Percentiles rank a stretch among this genome's conserved stretches.
These are phyloP conservation scores for Dictyostelium capitatum DNA, from an alignment of 78 protist genomes.

Conservation along the genomic window DNA sequence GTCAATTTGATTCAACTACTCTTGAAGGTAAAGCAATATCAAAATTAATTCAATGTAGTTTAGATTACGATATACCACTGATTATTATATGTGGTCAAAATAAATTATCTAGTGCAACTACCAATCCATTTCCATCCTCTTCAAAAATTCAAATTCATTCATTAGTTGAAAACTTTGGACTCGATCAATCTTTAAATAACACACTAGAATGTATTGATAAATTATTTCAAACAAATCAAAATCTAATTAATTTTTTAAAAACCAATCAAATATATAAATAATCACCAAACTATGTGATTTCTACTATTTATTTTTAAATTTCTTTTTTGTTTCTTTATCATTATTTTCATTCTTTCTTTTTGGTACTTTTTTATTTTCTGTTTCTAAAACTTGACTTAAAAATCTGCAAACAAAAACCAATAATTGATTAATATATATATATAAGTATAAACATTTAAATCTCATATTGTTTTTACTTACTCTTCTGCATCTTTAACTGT, in stretches of 20 bases:
- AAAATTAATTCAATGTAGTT: neutral
- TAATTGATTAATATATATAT: too few relatives aligned
- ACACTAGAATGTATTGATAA: constrained; percentile 28
- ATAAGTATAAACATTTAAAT: too few relatives aligned
- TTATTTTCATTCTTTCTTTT: constrained; percentile 26
- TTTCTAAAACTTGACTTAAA: neutral
- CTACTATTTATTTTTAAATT: constrained; percentile 22
- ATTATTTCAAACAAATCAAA: neutral
- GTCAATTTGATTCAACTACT: constrained; percentile 53
- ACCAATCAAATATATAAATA: neutral
- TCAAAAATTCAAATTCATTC: constrained; percentile 12
- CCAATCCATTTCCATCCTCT: neutral
- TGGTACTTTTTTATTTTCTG: neutral
- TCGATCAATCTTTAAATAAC: neutral
- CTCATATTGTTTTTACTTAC: too few relatives aligned
- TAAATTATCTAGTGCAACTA: neutral
- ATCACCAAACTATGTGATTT: neutral
- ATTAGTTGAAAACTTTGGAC: constrained; percentile 27
- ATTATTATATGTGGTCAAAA: constrained; percentile 69
- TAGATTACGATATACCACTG: neutral
- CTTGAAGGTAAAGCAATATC: constrained; percentile 41
- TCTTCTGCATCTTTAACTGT: neutral
- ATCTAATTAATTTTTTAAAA: neutral
- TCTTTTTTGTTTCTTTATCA: neutral
- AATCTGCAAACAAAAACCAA: neutral